Evolutionary conservation across 768 basidiomycete genomes (phyloP), one percentile per base, ranked within the genome.

Genomic region (Phlebiopsis gigantea): DNA sequence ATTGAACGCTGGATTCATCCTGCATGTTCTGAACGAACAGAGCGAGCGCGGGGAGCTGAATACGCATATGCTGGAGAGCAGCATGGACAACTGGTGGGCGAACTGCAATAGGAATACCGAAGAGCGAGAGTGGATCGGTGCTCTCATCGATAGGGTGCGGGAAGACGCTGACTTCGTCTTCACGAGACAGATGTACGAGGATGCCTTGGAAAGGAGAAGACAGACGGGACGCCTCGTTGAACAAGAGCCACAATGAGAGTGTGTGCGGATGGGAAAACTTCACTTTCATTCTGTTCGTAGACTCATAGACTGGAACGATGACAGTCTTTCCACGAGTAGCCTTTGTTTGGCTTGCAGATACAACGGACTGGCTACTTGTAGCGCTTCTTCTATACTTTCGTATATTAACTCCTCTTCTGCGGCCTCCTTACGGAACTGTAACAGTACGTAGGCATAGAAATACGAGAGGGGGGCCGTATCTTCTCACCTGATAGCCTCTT

Each of bases 51-150:
- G 73, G 28, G 70, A 77, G 63, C 73, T 90, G 43, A 73, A 80
- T 63, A 72, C 78, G n/a, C 61, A 63, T 9, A 69, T 69, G 10
- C 71, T 88, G 48, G 66, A 69, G 48, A 69, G 71, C 60, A 89
- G 88, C 66, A 88, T 89, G 86, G 88, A 88, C 59, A 72, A 75
- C 56, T 90, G 85, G 84, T 89, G 88, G 88, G 81, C 82, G 19
- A 86, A 86, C 63, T 90, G 87, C 65, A 71, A 88, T 50, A 75
- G 88, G 58, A 76, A 84, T 60, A 75, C 77, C n/a, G 70, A 73
- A 57, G 84, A 87, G 59, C 74, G 87, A 60, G 65, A 69, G 24
- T 84, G 79, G 78, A 74, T 89, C 39, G 71, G 74, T 28, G 68
- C 64, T n/a, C 59, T 78, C 52, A 80, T 88, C 29, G 56, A 61